A percentile compares a stretch with the other conserved stretches of the same genome.
Evolutionary conservation across 306 rosid species (phyloP).

Genomic region (Cicer arietinum): DNA sequence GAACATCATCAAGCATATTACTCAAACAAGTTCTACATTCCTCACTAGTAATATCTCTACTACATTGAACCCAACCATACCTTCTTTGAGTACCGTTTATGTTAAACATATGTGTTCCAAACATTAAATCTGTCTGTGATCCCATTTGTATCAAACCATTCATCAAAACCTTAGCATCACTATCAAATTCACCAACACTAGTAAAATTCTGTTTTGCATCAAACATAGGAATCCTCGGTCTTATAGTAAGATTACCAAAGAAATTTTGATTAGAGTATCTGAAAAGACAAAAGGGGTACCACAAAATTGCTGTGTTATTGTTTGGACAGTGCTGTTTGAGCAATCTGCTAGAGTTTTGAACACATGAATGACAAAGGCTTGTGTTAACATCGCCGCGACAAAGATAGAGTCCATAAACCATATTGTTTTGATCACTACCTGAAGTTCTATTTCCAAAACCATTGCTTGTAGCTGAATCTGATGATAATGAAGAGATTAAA

Average conservation of each 20-base stretch:
- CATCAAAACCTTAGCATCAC: constrained; percentile 54
- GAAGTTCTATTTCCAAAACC: constrained; percentile 48
- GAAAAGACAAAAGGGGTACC: constrained; percentile 53
- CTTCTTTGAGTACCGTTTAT: constrained; percentile 58
- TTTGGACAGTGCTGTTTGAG: constrained; percentile 50
- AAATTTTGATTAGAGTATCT: constrained; percentile 51
- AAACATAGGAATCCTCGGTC: constrained; percentile 53
- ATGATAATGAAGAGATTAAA: constrained; percentile 41
- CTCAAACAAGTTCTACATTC: constrained; percentile 58
- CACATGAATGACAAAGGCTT: constrained; percentile 49
- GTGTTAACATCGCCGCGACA: constrained; percentile 52
- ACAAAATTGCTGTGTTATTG: constrained; percentile 48
- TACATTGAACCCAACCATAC: constrained; percentile 59
- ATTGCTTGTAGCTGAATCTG: constrained; percentile 50
- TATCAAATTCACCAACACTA: constrained; percentile 53
- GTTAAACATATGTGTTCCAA: constrained; percentile 56
- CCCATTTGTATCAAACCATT: constrained; percentile 53
- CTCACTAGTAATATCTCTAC: constrained; percentile 51
- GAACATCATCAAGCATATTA: constrained; percentile 51
- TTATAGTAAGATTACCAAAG: constrained; percentile 41
- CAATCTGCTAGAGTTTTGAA: constrained; percentile 48
- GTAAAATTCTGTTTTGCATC: constrained; percentile 48
- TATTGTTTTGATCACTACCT: constrained; percentile 31
- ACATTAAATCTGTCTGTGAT: constrained; percentile 39
- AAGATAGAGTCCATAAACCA: constrained; percentile 49